A percentile compares a stretch with the other conserved stretches of the same genome.
phyloP scores from a whole-genome alignment of 805 yeast genomes.

The Yarrowia porcina region DNA sequence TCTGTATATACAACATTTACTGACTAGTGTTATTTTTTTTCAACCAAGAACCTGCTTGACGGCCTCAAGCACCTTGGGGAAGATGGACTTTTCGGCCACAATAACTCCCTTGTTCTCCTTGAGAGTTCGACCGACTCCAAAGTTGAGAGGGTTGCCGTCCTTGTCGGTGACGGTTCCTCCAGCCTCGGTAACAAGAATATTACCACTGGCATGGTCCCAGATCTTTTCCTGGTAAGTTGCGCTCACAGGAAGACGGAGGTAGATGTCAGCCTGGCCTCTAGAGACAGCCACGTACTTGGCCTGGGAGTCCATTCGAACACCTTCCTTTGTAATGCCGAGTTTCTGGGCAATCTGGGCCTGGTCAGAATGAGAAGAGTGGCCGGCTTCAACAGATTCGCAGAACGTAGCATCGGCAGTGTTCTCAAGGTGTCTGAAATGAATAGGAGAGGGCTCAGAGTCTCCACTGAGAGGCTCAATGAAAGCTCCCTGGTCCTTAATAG shows the following conservation, averaged over 20 bases:
- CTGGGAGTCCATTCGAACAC: conserved; percentile 87
- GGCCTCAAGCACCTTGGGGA: conserved; percentile 49
- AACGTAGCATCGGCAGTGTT: conserved; percentile 56
- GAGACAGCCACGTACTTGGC: conserved; percentile 92
- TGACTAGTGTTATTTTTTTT: neutral
- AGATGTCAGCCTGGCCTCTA: conserved; percentile 87
- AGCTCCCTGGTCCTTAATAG: conserved; percentile 66
- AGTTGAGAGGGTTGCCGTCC: conserved; percentile 68
- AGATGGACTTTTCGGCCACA: conserved; percentile 61
- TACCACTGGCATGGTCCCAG: conserved; percentile 99
- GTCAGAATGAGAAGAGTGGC: conserved; percentile 87
- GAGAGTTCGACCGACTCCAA: conserved; percentile 80
- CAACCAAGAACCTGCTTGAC: conserved; percentile 47
- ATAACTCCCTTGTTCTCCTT: conserved; percentile 81
- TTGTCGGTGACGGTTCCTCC: conserved; percentile 91
- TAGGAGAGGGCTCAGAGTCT: conserved; percentile 39
- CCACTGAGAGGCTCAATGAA: conserved; percentile 47
- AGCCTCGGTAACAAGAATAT: conserved; percentile 77
- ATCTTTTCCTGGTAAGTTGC: conserved; percentile 82
- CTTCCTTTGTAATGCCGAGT: conserved; percentile 55
- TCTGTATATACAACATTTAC: neutral
- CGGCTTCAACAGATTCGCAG: conserved; percentile 92
- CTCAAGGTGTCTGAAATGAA: conserved; percentile 51
- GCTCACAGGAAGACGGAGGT: conserved; percentile 80
- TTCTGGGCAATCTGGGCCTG: conserved; percentile 69